Conservation (phyloP, 345 rosid genomes). For the Stellera chamaejasme region DNA sequence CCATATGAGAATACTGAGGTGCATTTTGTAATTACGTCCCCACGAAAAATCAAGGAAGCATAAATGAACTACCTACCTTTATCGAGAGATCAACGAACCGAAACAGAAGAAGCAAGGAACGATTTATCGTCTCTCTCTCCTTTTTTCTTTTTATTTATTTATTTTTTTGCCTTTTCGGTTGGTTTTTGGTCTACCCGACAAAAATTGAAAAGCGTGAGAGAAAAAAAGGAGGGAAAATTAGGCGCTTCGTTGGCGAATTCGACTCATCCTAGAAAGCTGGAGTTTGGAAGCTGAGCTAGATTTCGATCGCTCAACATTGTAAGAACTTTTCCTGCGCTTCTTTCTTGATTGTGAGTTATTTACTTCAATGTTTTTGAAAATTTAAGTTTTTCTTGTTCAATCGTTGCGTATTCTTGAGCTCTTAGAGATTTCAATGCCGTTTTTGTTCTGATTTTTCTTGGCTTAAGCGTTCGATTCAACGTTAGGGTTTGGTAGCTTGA, state of each 20-base stretch:
- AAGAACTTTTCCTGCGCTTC: background rate
- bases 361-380: background rate
- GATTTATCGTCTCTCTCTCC: background rate
- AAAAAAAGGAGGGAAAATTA: background rate
- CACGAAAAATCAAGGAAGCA: background rate
- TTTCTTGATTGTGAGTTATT: background rate
- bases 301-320: background rate
- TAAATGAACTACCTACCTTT: background rate
- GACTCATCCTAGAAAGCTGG: background rate
- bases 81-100: background rate
- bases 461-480: background rate
- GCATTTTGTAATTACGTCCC: background rate
- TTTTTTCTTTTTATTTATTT: background rate
- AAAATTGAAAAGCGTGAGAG: no score
- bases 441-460: slow-evolving; percentile 1
- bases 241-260: slow-evolving; percentile 6
- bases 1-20: slow-evolving; percentile 3
- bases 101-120: background rate
- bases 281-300: background rate
- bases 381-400: slow-evolving; percentile 1
- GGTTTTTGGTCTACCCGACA: no score
- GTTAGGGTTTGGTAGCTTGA: slow-evolving; percentile 4
- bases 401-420: no score
- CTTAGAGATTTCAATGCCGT: no score
- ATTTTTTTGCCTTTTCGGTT: no score